A percentile compares a stretch with the other conserved stretches of the same genome.
These are phyloP conservation scores for Leishmania guyanensis DNA, from an alignment of 208 protist genomes.

Conservation along the genomic window DNA sequence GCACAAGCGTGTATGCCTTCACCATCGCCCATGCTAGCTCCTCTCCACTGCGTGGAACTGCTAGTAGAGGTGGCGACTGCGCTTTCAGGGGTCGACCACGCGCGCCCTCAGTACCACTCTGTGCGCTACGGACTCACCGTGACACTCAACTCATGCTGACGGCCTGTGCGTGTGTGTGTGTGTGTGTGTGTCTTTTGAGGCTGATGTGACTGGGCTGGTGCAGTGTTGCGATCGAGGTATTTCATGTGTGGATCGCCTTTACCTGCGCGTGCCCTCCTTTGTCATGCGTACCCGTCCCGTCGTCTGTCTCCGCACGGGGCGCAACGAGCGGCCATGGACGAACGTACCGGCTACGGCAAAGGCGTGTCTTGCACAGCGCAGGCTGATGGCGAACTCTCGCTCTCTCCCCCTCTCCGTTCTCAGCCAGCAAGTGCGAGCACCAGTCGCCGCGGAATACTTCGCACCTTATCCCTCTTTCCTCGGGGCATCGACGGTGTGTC, in stretches of 20 bases:
- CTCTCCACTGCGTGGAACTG: conserved; percentile 11
- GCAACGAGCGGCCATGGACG: not conserved
- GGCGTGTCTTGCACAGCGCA: not conserved
- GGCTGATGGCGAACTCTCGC: not conserved
- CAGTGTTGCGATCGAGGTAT: not conserved
- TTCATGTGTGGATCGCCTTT: not conserved
- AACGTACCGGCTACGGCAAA: not conserved
- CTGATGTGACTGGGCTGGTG: not conserved
- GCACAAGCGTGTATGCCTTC: not conserved
- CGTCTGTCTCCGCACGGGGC: not conserved
- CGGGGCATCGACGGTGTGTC: too few species aligned
- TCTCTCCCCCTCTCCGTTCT: not conserved
- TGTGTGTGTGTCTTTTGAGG: not conserved
- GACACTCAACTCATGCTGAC: conserved; percentile 1
- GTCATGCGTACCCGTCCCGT: not conserved
- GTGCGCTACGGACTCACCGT: conserved; percentile 17
- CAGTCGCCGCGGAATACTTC: too few species aligned
- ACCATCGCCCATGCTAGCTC: not conserved
- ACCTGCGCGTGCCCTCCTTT: not conserved
- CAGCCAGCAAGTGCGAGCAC: too few species aligned
- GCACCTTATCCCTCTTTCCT: not conserved
- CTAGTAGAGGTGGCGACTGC: conserved; percentile 16
- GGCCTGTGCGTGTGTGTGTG: not conserved
- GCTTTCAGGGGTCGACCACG: not conserved
- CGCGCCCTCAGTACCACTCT: not conserved